A percentile compares a stretch with the other conserved stretches of the same genome.
Conservation (phyloP, 768 basidiomycete genomes). For the Pisolithus tinctorius region DNA sequence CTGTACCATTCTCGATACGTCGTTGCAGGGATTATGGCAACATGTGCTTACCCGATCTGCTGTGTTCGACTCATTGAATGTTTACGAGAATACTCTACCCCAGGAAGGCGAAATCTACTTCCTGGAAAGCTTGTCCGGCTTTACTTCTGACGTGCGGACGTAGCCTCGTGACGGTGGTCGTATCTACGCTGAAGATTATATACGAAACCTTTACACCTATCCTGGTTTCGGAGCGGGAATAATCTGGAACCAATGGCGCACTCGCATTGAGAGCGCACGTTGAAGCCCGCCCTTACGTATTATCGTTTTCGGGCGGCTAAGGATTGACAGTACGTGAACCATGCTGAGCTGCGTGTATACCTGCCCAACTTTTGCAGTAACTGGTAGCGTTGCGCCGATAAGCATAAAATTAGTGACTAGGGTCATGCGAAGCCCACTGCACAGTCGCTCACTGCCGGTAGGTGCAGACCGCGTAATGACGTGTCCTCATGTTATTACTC, state of each 20-base stretch:
- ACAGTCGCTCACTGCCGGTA: not conserved
- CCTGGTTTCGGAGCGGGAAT: conserved; percentile 7
- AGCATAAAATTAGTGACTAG: conserved; percentile 17
- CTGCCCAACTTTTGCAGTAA: conserved; percentile 5
- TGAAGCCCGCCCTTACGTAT: conserved; percentile 32
- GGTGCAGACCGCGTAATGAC: conserved; percentile 22
- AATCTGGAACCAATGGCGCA: not conserved
- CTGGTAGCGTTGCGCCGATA: conserved; percentile 6
- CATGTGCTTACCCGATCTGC: conserved; percentile 13
- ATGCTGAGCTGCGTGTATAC: not conserved
- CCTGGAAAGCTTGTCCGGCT: not conserved
- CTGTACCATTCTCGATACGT: conserved; percentile 15
- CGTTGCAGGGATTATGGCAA: conserved; percentile 12
- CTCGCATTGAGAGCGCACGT: conserved; percentile 17
- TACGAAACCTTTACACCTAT: conserved; percentile 10
- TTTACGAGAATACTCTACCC: conserved; percentile 12
- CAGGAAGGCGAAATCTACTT: conserved; percentile 12
- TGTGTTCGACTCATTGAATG: conserved; percentile 16
- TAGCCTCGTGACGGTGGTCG: conserved; percentile 9
- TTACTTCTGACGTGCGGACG: not conserved
- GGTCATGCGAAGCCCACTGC: conserved; percentile 3
- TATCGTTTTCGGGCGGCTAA: conserved; percentile 41
- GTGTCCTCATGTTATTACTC: conserved; percentile 36
- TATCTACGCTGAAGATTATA: conserved; percentile 11
- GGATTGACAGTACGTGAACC: conserved; percentile 10